Evolutionary conservation across 2,329 filamentous ascomycete genomes (phyloP), one percentile per base, ranked within the genome.

Genomic region (Venturia carpophila): DNA sequence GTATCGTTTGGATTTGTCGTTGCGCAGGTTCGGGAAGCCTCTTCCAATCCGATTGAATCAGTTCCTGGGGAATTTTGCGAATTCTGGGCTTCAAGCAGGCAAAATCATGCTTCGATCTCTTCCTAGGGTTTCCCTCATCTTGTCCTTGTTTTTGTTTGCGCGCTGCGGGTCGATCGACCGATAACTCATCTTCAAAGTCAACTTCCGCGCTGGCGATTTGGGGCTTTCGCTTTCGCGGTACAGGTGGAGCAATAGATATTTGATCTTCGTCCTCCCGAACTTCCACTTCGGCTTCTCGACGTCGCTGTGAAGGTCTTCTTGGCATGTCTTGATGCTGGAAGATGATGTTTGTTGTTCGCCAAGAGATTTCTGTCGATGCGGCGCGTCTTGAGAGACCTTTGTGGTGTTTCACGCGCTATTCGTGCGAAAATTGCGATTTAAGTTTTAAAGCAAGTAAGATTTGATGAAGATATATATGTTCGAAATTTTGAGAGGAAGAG

Each of bases 21-120:
- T 88, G 75, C 52, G 86, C 83, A 30, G 79, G 74, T 7, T 76
- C 72, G 5, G 83, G 79, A 5, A 90, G 79, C 6, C 83, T 78
- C 2, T 79, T 77, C 88, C 88, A 78, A 66, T 73, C 71, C 55
- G 75, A 64, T 3, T 56, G 71, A 56, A 78, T 74, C 30, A 71
- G 67, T 9, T 74, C 71, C 62, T 75, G 74, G 4, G 75, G 68
- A 67, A 78, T 73, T 45, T 72, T 69, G 65, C 71, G 74, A 24
- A 71, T 75, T 64, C 68, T 72, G 19, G 72, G 67, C 66, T 73
- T 75, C 19, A 78, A 68, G 52, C 73, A 62, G 2, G 67, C 21
- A 42, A 63, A 67, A 45, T 43, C 42, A 17, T 63, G 55, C 41
- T 47, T 47, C 30, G 4, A 5, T 39, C 30, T 45, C 37, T 27